Evolutionary conservation across 1,284 basidiomycete genomes (phyloP).

Genomic region (Coniferiporia weirii): DNA sequence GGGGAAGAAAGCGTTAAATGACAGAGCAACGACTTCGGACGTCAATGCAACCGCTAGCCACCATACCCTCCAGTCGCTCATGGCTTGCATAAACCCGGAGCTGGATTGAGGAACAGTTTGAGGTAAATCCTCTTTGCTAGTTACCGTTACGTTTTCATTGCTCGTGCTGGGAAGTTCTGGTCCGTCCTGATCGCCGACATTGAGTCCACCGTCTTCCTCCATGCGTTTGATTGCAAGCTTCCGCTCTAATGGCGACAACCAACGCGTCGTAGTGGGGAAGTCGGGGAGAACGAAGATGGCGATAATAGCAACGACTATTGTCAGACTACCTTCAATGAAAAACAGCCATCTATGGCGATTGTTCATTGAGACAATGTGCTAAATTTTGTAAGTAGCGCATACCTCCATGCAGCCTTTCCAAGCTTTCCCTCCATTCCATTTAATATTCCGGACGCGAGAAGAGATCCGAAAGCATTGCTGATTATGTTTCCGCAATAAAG

Average conservation of each 20-base stretch:
- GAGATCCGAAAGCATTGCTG: conserved; percentile 47
- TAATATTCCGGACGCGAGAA: conserved; percentile 44
- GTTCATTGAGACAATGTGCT: conserved; percentile 20
- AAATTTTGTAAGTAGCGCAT: neutral
- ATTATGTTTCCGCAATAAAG: conserved; percentile 44
- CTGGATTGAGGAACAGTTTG: neutral
- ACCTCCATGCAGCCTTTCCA: conserved; percentile 39
- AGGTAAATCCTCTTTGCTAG: neutral
- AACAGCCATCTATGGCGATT: conserved; percentile 21
- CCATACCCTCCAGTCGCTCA: conserved; percentile 40
- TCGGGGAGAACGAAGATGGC: conserved; percentile 37
- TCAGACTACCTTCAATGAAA: conserved; percentile 11
- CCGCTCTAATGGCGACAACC: conserved; percentile 29
- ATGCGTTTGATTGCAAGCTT: conserved; percentile 38
- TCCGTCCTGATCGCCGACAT: conserved; percentile 25
- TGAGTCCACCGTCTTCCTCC: conserved; percentile 38
- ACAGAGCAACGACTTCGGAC: conserved; percentile 24
- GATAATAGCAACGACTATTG: conserved; percentile 14
- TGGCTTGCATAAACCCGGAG: conserved; percentile 31
- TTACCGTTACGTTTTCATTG: conserved; percentile 18
- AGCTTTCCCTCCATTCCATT: conserved; percentile 43
- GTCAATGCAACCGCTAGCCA: conserved; percentile 21
- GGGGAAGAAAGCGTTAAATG: conserved; percentile 31
- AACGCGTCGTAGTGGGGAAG: conserved; percentile 27
- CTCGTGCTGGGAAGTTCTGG: conserved; percentile 14